phyloP scores from a whole-genome alignment of 176 grass and related monocot genomes.

The Guadua angustifolia region DNA sequence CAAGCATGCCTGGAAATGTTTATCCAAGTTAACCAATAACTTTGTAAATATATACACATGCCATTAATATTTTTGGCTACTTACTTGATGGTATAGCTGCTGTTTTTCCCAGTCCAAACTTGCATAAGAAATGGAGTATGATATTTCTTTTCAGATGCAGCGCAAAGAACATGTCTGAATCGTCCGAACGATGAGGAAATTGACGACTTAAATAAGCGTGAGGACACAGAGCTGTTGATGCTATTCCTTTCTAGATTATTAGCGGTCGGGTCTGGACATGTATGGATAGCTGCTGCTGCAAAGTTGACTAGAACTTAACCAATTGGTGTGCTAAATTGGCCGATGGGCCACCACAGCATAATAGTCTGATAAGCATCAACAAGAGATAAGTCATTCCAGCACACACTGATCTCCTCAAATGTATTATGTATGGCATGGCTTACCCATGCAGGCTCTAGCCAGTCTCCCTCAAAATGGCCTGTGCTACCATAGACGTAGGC shows the following conservation, averaged over 20 bases:
- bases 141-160: neutral
- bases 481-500: constrained; percentile 16
- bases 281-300: neutral
- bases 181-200: neutral
- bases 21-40: neutral
- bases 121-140: neutral
- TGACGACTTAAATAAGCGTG: neutral
- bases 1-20: neutral
- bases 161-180: neutral
- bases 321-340: constrained; percentile 1
- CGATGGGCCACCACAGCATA: constrained; percentile 41
- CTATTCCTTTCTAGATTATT: constrained; percentile 10
- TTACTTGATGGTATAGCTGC: neutral
- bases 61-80: neutral
- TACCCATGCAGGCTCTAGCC: constrained; percentile 21
- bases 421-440: no score
- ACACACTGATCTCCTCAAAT: constrained; percentile 3
- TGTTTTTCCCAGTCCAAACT: neutral
- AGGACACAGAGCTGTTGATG: constrained; percentile 1
- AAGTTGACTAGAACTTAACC: constrained; percentile 34
- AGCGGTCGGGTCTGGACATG: neutral
- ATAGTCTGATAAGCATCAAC: constrained; percentile 38
- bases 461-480: constrained; percentile 39
- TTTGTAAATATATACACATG: neutral
- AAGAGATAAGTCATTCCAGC: constrained; percentile 41